These are phyloP conservation scores for Amphirosellinia nigrospora DNA, from an alignment of 495 filamentous ascomycete genomes.

Conservation along the genomic window DNA sequence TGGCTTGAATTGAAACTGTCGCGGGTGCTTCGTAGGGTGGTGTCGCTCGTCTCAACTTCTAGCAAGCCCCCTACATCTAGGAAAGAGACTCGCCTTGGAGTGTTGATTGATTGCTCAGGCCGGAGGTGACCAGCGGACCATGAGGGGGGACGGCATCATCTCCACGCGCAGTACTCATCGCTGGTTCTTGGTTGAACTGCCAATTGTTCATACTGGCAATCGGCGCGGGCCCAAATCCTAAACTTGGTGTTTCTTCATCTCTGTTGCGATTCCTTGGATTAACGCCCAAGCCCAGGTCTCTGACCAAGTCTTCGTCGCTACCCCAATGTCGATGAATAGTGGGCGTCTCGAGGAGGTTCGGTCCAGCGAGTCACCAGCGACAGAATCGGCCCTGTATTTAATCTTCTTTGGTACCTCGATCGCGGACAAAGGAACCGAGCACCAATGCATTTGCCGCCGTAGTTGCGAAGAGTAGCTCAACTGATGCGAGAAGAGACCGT, in stretches of 20 bases:
- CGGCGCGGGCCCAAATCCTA: conserved; percentile 40
- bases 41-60: conserved; percentile 42
- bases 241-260: conserved; percentile 2
- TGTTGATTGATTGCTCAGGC: conserved; percentile 43
- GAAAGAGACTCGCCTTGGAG: conserved; percentile 64
- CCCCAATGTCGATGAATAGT: conserved; percentile 72
- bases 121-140: conserved; percentile 32
- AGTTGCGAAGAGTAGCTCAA: conserved; percentile 80
- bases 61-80: conserved; percentile 75
- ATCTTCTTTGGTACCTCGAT: conserved; percentile 79
- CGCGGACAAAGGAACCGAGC: conserved; percentile 81
- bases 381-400: conserved; percentile 68
- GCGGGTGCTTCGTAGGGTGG: conserved; percentile 33
- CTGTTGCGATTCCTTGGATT: conserved; percentile 61
- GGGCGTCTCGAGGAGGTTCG: conserved; percentile 50
- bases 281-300: conserved; percentile 71
- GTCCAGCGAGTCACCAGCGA: conserved; percentile 51
- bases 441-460: conserved; percentile 78
- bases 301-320: conserved; percentile 79
- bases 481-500: conserved; percentile 76
- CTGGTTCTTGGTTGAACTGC: conserved; percentile 44
- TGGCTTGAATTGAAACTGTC: conserved; percentile 43
- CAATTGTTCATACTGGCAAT: conserved; percentile 46
- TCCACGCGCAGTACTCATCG: conserved; percentile 36
- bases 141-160: conserved; percentile 40